Conservation (phyloP, 371 early-diverging fungal genomes). For the Lichtheimia ornata region DNA sequence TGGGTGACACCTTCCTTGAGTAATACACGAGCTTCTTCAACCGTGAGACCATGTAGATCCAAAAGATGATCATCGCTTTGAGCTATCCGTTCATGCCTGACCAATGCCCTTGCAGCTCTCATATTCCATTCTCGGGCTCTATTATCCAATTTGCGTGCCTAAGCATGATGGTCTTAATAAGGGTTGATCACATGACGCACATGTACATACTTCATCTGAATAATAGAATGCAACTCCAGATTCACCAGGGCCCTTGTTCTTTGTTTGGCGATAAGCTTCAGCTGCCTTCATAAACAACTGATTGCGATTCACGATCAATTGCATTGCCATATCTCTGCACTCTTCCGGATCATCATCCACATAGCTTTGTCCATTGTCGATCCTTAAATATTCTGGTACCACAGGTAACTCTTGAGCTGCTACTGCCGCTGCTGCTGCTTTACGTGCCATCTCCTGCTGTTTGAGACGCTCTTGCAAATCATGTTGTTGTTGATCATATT, state of each 20-base stretch:
- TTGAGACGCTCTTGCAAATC: constrained; percentile 34
- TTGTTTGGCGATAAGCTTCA: constrained; percentile 50
- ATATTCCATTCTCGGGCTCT: constrained; percentile 71
- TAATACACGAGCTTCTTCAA: constrained; percentile 63
- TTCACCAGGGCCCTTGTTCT: constrained; percentile 54
- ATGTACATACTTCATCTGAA: constrained; percentile 50
- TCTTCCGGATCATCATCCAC: constrained; percentile 61
- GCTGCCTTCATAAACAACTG: constrained; percentile 68
- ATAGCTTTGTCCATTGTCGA: constrained; percentile 47
- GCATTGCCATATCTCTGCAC: constrained; percentile 61
- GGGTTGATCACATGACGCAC: neutral
- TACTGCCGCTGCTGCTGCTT: constrained; percentile 9
- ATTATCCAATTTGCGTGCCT: constrained; percentile 59
- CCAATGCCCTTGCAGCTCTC: constrained; percentile 70
- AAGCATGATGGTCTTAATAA: too few species aligned
- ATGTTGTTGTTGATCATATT: constrained; percentile 33
- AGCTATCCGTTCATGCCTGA: constrained; percentile 52
- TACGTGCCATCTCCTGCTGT: neutral
- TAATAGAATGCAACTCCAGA: constrained; percentile 71
- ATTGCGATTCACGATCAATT: constrained; percentile 54
- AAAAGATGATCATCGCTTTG: constrained; percentile 57
- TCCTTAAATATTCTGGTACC: constrained; percentile 43
- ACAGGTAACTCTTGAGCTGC: constrained; percentile 25
- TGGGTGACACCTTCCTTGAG: constrained; percentile 61
- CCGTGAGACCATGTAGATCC: constrained; percentile 72